Base-by-base conservation (phyloP, 805 yeast genomes). In the Blastobotrys chiropterorum region DNA sequence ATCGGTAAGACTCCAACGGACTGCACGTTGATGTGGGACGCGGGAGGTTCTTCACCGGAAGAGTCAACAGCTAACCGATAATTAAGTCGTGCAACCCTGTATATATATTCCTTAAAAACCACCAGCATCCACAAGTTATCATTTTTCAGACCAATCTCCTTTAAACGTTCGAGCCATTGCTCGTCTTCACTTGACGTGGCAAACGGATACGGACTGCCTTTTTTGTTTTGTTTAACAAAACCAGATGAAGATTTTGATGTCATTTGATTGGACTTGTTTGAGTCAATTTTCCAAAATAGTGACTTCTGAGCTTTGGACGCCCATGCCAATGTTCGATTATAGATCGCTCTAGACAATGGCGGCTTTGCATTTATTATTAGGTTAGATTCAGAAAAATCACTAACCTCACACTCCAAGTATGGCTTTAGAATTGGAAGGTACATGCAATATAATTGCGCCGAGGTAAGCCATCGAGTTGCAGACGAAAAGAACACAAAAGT, bases 111-210 rank as follows among this genome's bases (percentile, higher is more conserved):
- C 51, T 90, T 74, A 51, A 89, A 66, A 2, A 79, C 79, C 14
- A 83, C 82, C 11, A 92, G 68, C 65, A 90, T 92, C 97, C 97
- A 92, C 21, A 87, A 59, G 44, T 89, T 95, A 5, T 72, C 73
- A 7, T 82, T 88, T 5, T 73, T 73, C 48, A 92, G 68, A 0
- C 97, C 98, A n/a, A 87, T 74, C 1, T 83, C 74, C 46, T 79
- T 76, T 43, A 92, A 70, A 56, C 83, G 81, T 38, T 79, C 79
- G n/a, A 89, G 71, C 90, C 96, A 68, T 17, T 61, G 62, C 42
- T 61, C 62, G 45, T 68, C 72, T 38, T 68, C 71, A 8, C 59
- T 47, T 1, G 67, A 60, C 8, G 46, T 21, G 11, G 34, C 34
- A 26, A 26, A 26, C 34, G 34, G 34, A 11, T 26, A 26, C 22